A percentile compares a stretch with the other conserved stretches of the same genome.
Conservation (phyloP, 306 rosid species). For the Castanea crenata region DNA sequence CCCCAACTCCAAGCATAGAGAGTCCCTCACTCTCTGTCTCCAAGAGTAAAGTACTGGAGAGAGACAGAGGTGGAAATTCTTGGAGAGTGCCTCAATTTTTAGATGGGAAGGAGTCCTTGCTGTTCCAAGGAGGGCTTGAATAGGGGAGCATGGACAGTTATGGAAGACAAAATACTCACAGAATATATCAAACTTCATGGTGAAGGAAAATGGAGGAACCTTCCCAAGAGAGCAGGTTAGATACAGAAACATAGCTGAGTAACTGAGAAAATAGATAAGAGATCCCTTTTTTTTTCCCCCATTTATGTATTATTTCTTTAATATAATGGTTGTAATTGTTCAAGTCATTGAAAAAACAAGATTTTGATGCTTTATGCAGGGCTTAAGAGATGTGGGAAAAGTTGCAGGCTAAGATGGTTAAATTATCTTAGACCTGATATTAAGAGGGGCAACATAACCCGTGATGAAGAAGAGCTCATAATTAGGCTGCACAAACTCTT, state of each 20-base stretch:
- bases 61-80: neutral
- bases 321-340: neutral
- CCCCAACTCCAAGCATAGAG: neutral
- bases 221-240: constrained; percentile 50
- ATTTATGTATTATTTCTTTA: neutral
- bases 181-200: constrained; percentile 37
- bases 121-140: constrained; percentile 42
- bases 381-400: constrained; percentile 47
- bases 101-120: constrained; percentile 51
- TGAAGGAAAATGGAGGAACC: constrained; percentile 54
- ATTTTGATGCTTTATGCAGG: constrained; percentile 20
- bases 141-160: constrained; percentile 50
- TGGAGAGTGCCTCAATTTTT: neutral
- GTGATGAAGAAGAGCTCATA: constrained; percentile 54
- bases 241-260: neutral
- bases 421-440: constrained; percentile 48
- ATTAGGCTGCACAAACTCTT: constrained; percentile 46
- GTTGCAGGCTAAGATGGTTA: constrained; percentile 48
- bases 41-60: neutral
- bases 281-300: neutral
- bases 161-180: constrained; percentile 36
- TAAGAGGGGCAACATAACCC: constrained; percentile 47
- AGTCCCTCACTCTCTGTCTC: neutral
- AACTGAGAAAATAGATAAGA: neutral
- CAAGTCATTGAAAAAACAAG: no score